Evolutionary conservation across 805 yeast species (phyloP).

Genomic region (Teunomyces tritomae): DNA sequence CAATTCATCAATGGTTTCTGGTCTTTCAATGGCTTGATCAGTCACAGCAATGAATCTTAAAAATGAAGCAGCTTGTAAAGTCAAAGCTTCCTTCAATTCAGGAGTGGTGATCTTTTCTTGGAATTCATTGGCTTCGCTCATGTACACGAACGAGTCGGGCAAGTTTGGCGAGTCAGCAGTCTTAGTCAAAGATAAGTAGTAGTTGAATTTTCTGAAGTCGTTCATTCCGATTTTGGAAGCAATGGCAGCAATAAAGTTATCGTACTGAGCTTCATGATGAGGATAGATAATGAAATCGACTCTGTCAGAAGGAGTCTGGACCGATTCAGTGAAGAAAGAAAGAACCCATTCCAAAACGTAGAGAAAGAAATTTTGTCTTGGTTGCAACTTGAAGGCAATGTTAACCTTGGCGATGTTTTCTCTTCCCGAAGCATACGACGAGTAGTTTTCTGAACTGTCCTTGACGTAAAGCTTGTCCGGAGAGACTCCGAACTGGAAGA

Average conservation of each 20-base stretch:
- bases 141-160: constrained; percentile 75
- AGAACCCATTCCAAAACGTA: constrained; percentile 62
- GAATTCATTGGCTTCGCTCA: constrained; percentile 86
- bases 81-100: constrained; percentile 36
- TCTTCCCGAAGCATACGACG: constrained; percentile 88
- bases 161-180: constrained; percentile 69
- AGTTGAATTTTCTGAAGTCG: constrained; percentile 68
- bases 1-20: constrained; percentile 56
- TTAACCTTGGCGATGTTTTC: constrained; percentile 63
- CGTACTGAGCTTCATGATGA: constrained; percentile 50
- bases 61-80: constrained; percentile 45
- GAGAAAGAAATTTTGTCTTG: constrained; percentile 78
- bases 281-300: constrained; percentile 61
- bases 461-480: constrained; percentile 46
- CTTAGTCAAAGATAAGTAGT: constrained; percentile 79
- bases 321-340: constrained; percentile 54
- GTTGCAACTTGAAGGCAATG: constrained; percentile 60
- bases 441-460: constrained; percentile 61
- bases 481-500: constrained; percentile 71
- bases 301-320: constrained; percentile 54
- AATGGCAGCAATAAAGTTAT: constrained; percentile 76
- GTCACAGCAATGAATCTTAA: constrained; percentile 75
- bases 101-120: constrained; percentile 60
- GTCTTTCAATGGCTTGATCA: constrained; percentile 77
- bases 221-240: constrained; percentile 85